A percentile compares a stretch with the other conserved stretches of the same genome.
phyloP scores from a whole-genome alignment of 2,329 filamentous ascomycete genomes.

The Fusarium chuoi region DNA sequence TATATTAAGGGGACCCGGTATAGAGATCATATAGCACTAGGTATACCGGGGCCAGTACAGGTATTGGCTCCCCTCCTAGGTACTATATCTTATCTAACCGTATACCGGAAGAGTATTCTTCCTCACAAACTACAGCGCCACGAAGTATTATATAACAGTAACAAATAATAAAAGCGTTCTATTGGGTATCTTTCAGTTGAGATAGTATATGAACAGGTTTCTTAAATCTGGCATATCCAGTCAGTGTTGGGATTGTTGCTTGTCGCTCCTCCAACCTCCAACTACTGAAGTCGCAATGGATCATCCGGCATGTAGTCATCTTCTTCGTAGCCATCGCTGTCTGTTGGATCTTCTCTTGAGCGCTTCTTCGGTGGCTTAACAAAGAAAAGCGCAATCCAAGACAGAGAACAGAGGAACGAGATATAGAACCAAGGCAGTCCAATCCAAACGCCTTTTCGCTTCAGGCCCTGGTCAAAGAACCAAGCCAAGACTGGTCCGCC shows the following conservation, averaged over 20 bases:
- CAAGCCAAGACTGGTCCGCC: conserved; percentile 54
- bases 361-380: conserved; percentile 48
- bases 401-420: conserved; percentile 43
- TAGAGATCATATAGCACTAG: too few relatives aligned
- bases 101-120: neutral
- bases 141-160: neutral
- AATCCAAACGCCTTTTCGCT: conserved; percentile 49
- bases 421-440: conserved; percentile 56
- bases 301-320: conserved; percentile 40
- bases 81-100: too few relatives aligned
- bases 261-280: neutral
- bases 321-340: conserved; percentile 29
- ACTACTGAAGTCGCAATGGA: conserved; percentile 39
- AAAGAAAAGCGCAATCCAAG: conserved; percentile 46
- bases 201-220: neutral
- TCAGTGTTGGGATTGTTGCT: neutral
- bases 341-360: conserved; percentile 12
- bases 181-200: conserved; percentile 18
- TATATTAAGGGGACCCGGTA: too few relatives aligned
- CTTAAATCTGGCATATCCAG: neutral
- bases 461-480: conserved; percentile 52
- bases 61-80: too few relatives aligned
- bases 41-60: too few relatives aligned
- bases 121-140: neutral
- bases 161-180: neutral